Percentiles rank a stretch among this genome's conserved stretches.
Conservation (phyloP, 2,329 filamentous ascomycete genomes). For the Trichoderma atrobrunneum region DNA sequence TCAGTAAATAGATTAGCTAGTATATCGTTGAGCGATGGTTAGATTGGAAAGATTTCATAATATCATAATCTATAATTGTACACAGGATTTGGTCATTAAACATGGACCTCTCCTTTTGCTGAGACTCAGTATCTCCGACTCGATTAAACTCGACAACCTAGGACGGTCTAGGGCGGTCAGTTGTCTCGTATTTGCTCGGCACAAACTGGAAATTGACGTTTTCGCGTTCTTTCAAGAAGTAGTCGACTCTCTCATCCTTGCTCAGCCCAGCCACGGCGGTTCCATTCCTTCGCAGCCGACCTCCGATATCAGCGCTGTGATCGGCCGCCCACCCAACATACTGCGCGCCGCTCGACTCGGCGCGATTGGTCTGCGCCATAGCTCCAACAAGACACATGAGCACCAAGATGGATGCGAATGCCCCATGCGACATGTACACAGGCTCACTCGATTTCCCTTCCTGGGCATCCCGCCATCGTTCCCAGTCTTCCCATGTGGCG, state of each 20-base stretch:
- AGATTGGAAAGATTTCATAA: neutral
- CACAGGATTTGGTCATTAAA: neutral
- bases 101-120: neutral
- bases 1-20: neutral
- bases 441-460: slow-evolving; percentile 51
- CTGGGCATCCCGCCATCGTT: slow-evolving; percentile 66
- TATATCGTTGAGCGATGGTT: neutral
- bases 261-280: slow-evolving; percentile 50
- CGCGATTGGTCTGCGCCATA: slow-evolving; percentile 68
- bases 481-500: slow-evolving; percentile 98
- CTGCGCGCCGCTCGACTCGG: slow-evolving; percentile 58
- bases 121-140: neutral
- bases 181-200: slow-evolving; percentile 29
- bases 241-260: slow-evolving; percentile 68
- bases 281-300: slow-evolving; percentile 54
- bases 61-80: slow-evolving; percentile 7
- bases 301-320: slow-evolving; percentile 63
- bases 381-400: slow-evolving; percentile 67
- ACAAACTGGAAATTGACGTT: slow-evolving; percentile 35
- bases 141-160: neutral
- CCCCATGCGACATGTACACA: slow-evolving; percentile 71
- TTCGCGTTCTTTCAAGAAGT: slow-evolving; percentile 73
- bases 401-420: slow-evolving; percentile 69
- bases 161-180: slow-evolving; percentile 16
- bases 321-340: slow-evolving; percentile 66